Conservation (phyloP, 495 filamentous ascomycete species). For the Tricharina praecox region DNA sequence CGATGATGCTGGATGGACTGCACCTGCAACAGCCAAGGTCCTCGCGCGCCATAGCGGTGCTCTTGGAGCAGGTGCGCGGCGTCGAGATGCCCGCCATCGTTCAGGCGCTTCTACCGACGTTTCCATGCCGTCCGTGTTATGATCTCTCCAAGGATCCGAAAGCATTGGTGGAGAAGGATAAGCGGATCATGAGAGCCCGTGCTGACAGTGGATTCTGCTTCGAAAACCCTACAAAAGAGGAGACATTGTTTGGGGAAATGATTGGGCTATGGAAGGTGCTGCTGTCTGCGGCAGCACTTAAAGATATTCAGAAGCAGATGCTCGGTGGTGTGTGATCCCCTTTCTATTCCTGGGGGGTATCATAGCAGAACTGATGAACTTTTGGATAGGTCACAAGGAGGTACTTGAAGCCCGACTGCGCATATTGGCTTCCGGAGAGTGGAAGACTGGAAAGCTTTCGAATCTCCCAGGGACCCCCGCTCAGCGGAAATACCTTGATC, state of each 20-base stretch:
- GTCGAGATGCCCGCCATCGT: background rate
- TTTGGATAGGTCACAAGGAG: constrained; percentile 12
- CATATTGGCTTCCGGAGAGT: constrained; percentile 27
- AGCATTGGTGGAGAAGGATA: background rate
- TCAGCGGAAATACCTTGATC: background rate
- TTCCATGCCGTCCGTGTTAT: constrained; percentile 11
- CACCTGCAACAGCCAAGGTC: background rate
- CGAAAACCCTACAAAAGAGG: background rate
- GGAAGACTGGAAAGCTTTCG: constrained; percentile 8
- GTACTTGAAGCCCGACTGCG: constrained; percentile 19
- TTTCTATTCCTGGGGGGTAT: no score
- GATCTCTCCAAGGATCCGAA: constrained; percentile 3
- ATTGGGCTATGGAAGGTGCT: constrained; percentile 31
- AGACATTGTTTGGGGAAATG: constrained; percentile 20
- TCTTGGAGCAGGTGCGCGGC: background rate
- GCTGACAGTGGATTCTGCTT: background rate
- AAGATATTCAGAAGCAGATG: constrained; percentile 13
- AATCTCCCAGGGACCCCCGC: background rate
- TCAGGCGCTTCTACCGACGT: background rate
- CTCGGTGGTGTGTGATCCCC: constrained; percentile 2
- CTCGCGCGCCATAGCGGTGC: background rate
- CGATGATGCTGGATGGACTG: background rate
- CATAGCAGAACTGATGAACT: no score
- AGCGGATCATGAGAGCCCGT: no score
- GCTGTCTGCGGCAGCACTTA: constrained; percentile 27